Percentiles rank a stretch among this genome's conserved stretches.
phyloP scores from a whole-genome alignment of 129 eudicot genomes.

The Centrapalus pauciflorus region DNA sequence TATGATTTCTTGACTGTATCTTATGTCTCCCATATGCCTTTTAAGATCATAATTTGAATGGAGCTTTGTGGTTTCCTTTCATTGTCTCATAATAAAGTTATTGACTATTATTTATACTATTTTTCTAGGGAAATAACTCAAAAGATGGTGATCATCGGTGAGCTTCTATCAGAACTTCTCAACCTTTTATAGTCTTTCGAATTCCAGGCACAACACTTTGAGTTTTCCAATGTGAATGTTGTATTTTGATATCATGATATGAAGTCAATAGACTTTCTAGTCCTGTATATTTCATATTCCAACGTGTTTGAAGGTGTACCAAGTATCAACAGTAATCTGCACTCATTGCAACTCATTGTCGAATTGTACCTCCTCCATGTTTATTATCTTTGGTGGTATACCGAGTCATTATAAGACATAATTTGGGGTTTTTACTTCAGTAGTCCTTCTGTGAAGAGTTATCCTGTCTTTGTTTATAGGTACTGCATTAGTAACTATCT shows the following conservation, averaged over 20 bases:
- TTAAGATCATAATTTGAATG: too few species aligned
- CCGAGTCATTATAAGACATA: background rate
- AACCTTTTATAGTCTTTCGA: background rate
- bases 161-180: constrained; percentile 23
- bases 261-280: background rate
- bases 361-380: background rate
- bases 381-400: background rate
- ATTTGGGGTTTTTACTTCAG: background rate
- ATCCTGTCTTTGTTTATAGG: constrained; percentile 1
- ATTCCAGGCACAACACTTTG: background rate
- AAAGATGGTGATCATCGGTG: constrained; percentile 52
- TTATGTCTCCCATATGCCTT: background rate
- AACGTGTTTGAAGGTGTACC: too few species aligned
- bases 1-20: background rate
- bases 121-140: constrained; percentile 48
- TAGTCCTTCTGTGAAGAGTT: background rate
- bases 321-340: too few species aligned
- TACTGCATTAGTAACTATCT: constrained; percentile 1
- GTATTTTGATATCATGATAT: constrained; percentile 10
- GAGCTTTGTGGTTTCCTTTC: too few species aligned
- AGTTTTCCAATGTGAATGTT: background rate
- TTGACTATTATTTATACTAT: constrained; percentile 3
- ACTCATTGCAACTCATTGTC: background rate
- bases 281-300: background rate
- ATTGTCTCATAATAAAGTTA: background rate